phyloP scores from a whole-genome alignment of 805 yeast species.

The Wickerhamomyces xylosicus region DNA sequence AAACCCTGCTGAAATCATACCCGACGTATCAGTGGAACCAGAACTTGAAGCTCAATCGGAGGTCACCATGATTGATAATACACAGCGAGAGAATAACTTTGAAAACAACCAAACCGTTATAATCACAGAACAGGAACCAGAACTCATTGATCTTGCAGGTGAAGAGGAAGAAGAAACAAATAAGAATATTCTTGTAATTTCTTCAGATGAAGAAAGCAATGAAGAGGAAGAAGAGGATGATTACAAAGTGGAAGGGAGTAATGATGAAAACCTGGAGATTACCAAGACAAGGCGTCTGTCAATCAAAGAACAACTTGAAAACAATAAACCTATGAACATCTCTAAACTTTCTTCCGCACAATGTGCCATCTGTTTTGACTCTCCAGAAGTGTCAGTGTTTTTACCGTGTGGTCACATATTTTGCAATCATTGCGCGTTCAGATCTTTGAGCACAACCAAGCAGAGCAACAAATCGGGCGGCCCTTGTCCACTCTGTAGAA shows the following conservation, averaged over 20 bases:
- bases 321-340: constrained; percentile 6
- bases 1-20: background rate
- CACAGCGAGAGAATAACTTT: too few species aligned
- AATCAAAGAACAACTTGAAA: constrained; percentile 23
- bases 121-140: background rate
- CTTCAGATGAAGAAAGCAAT: constrained; percentile 13
- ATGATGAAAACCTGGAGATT: constrained; percentile 1
- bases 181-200: constrained; percentile 11
- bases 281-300: constrained; percentile 17
- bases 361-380: constrained; percentile 50
- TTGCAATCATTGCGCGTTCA: constrained; percentile 42
- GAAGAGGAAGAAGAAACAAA: constrained; percentile 10
- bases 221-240: constrained; percentile 9
- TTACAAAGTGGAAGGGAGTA: constrained; percentile 2
- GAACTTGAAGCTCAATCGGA: background rate
- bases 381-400: constrained; percentile 35
- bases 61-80: too few species aligned
- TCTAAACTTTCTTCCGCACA: constrained; percentile 11
- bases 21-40: too few species aligned
- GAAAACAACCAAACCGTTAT: too few species aligned
- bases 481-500: constrained; percentile 33
- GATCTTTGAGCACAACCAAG: constrained; percentile 28
- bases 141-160: constrained; percentile 1
- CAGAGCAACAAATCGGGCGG: constrained; percentile 22
- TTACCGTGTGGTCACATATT: constrained; percentile 51